Evolutionary conservation across 2,329 filamentous ascomycete species (phyloP), one percentile per base, ranked within the genome.

Genomic region (Penicillium sp.): DNA sequence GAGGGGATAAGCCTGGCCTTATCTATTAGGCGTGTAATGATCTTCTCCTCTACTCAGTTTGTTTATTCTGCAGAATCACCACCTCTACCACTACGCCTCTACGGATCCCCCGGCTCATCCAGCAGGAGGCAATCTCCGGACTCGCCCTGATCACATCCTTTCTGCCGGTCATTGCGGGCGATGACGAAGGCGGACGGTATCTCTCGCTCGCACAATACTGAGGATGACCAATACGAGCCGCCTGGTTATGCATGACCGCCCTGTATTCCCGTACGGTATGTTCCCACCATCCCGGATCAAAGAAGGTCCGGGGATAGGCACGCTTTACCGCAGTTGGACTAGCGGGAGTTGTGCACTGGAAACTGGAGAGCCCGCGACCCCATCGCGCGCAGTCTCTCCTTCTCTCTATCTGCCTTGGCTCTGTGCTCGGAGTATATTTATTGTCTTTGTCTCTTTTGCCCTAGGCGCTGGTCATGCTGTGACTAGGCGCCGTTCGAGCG

Each of bases 321-420:
- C 55, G 58, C 65, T 51, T 55, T 36, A 21, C 59, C 42, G 13
- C 21, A 63, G 51, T 40, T 36, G 58, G 62, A 29, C 55, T 70
- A 69, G 67, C 52, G 60, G 36, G 41, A 57, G 57, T 53, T 49
- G 52, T 62, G 66, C 60, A 67, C 66, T 66, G 62, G 64, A n/a
- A n/a, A n/a, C n/a, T n/a, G n/a, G 55, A 60, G 55, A 63, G 68
- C 60, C 68, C 64, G 67, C 67, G 68, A 69, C 68, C 67, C n/a
- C 65, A 61, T 69, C 65, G 68, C 68, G 68, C 68, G 68, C 68
- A 71, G 67, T 68, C 65, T 66, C 62, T 42, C n/a, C 21, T 30
- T 41, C 32, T 58, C 49, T 36, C 51, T 52, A 49, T 56, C 53
- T 51, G 50, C 30, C 23, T 51, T 36, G 44, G 46, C 48, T 42